Evolutionary conservation across 2,329 filamentous ascomycete genomes (phyloP), one percentile per base, ranked within the genome.

Genomic region (Phialophora tarda): DNA sequence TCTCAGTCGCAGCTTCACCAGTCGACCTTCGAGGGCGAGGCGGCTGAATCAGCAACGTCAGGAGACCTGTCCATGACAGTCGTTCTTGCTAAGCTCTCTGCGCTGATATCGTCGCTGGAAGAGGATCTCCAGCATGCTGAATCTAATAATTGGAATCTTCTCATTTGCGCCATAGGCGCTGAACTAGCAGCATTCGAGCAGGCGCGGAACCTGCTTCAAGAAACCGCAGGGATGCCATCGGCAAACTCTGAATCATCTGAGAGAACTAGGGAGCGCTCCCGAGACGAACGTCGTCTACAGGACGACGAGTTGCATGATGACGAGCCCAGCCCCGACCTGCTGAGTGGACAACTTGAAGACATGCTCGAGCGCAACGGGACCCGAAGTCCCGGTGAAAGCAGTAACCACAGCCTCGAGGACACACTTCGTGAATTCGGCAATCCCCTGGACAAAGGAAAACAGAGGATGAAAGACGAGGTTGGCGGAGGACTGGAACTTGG

Each of bases 111-210:
- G 1, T 78, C 78, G 12, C 74, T 89, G 10, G 80, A 86, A 69
- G 75, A 77, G 2, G 81, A 84, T 63, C 73, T 86, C 59, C 78
- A 82, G 14, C 71, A 82, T 21, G 85, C 86, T 0, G 82, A 86
- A 61, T 77, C 79, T 4, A 81, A 80, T 56, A 80, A 82, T 59
- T 89, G 87, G 87, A 88, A 84, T 61, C 75, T 89, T 23, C 79
- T 89, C 32, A 82, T 88, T 28, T 87, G 84, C 64, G 86, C 86
- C 61, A 85, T 89, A 66, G 85, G 85, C 3, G 85, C 87, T 0
- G 87, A 89, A 73, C 76, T 88, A 2, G 85, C 87, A 69, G 86
- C 87, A 6, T 74, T 83, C 54, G 73, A 74, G 44, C 76, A 81
- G 72, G 81, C 78, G 14, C 74, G 74, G 65, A 67, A 61, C 10